Conservation (phyloP, 257 asterid genomes). For the Capsicum chinense region DNA sequence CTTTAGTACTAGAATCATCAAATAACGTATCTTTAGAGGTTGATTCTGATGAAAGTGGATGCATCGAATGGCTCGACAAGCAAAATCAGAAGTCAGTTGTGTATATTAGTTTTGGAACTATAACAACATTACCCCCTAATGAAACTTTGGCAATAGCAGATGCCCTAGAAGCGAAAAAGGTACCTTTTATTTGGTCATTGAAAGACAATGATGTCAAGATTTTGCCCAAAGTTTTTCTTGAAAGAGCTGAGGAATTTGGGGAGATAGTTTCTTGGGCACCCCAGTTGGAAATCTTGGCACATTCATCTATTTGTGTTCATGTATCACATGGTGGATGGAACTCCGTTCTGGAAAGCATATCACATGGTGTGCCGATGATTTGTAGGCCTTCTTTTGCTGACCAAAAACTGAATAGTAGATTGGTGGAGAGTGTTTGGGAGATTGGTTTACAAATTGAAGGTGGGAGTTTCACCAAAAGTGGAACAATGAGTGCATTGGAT, state of each 20-base stretch:
- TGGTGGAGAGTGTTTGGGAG: constrained; percentile 60
- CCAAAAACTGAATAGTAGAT: constrained; percentile 55
- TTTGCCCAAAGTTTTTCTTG: constrained; percentile 57
- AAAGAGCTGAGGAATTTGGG: constrained; percentile 46
- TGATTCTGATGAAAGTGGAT: constrained; percentile 35
- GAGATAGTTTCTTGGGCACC: constrained; percentile 74
- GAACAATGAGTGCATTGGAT: constrained; percentile 41
- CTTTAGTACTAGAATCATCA: constrained; percentile 30
- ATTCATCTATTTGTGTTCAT: constrained; percentile 49
- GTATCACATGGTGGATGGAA: constrained; percentile 69
- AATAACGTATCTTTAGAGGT: neutral
- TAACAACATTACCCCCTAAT: constrained; percentile 45
- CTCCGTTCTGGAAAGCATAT: constrained; percentile 60
- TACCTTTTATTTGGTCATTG: constrained; percentile 73
- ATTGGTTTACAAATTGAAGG: constrained; percentile 52
- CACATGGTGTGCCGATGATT: constrained; percentile 59
- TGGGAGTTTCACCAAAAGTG: constrained; percentile 44
- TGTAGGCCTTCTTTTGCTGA: constrained; percentile 77
- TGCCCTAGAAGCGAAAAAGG: constrained; percentile 51
- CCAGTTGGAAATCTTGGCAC: constrained; percentile 50
- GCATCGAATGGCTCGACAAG: constrained; percentile 33
- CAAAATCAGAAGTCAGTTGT: constrained; percentile 43
- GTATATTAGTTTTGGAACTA: constrained; percentile 73
- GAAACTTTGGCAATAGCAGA: constrained; percentile 60
- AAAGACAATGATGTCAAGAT: constrained; percentile 33